Conservation (phyloP, 257 asterid species). For the Lantana camara region DNA sequence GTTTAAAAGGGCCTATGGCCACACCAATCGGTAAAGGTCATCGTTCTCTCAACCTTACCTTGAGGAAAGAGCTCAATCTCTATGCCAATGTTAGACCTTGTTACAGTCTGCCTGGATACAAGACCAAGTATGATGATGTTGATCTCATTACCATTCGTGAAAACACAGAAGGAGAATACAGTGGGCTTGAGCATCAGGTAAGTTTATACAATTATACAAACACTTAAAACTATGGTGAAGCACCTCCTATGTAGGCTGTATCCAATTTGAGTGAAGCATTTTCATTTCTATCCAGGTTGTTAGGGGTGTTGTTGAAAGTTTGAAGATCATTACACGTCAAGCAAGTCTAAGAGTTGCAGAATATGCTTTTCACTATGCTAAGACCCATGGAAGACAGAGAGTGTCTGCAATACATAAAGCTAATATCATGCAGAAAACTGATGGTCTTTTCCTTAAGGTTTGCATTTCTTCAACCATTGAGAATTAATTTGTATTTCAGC, state of each 20-base stretch:
- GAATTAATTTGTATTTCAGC: constrained; percentile 11
- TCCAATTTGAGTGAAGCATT: constrained; percentile 22
- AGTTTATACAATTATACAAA: neutral
- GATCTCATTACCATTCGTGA: constrained; percentile 80
- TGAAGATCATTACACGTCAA: constrained; percentile 92
- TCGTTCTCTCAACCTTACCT: constrained; percentile 92
- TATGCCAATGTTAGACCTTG: constrained; percentile 98
- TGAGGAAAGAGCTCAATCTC: constrained; percentile 91
- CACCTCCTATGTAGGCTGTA: constrained; percentile 16
- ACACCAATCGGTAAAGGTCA: constrained; percentile 98
- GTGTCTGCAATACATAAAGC: constrained; percentile 99
- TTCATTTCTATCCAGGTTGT: constrained; percentile 63
- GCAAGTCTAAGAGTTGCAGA: constrained; percentile 97
- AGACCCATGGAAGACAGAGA: constrained; percentile 86
- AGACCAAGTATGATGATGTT: constrained; percentile 88
- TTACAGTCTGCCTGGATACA: constrained; percentile 92
- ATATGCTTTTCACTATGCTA: constrained; percentile 93
- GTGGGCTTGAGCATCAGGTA: constrained; percentile 71
- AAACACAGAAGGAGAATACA: constrained; percentile 64
- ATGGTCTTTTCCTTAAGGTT: constrained; percentile 97
- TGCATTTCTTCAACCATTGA: constrained; percentile 19
- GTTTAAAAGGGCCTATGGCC: constrained; percentile 97
- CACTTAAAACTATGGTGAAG: neutral
- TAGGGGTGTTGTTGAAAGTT: constrained; percentile 96
- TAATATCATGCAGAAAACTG: constrained; percentile 98